Base-by-base conservation (phyloP, 345 rosid genomes). In the Eucalyptus pauciflora region DNA sequence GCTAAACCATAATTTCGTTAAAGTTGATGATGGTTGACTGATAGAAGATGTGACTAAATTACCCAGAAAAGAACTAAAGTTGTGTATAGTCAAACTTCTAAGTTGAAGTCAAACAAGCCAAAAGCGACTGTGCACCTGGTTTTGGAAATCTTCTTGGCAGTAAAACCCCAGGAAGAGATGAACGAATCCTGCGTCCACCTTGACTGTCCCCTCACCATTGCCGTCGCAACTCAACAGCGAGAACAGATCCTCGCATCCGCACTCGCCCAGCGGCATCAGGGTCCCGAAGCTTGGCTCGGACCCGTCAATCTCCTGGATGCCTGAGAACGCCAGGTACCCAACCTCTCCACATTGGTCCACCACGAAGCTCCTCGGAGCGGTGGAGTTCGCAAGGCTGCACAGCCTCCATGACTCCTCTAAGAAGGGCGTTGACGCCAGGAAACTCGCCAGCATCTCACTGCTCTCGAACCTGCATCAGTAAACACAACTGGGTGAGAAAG, bases 401-500 rank as follows among this genome's bases (percentile, higher is more conserved):
- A 93, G 87, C 60, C 90, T 89, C 99, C 98, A 96, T 15, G 99
- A 91, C 41, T 94, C 92, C 33, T 91, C 67, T 8, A 95, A 89
- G 83, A 97, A 17, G 0, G 95, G 93, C 17, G 96, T 96, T 4
- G 99, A 93, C 7, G 92, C 93, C 56, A 97, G 27, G 89, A 94
- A 92, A 48, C 88, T 90, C 6, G 98, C 98, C 87, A 93, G 92
- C 90, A 94, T 89, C 95, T 96, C 99, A 87, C 98, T 95, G 83
- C 94, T 94, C 92, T 96, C 99, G 86, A 96, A 95, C 89, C 96
- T 91, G 89, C 81, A 52, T 85, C 51, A 85, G 6, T 18, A 24
- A 25, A 46, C 15, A 31, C 86, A 48, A 45, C 31, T 6, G 27
- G 33, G 20, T 22, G 49, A n/a, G 86, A 85, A 15, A 45, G 50